phyloP scores from a whole-genome alignment of 208 protist species.

The Acanthamoeba royreba region DNA sequence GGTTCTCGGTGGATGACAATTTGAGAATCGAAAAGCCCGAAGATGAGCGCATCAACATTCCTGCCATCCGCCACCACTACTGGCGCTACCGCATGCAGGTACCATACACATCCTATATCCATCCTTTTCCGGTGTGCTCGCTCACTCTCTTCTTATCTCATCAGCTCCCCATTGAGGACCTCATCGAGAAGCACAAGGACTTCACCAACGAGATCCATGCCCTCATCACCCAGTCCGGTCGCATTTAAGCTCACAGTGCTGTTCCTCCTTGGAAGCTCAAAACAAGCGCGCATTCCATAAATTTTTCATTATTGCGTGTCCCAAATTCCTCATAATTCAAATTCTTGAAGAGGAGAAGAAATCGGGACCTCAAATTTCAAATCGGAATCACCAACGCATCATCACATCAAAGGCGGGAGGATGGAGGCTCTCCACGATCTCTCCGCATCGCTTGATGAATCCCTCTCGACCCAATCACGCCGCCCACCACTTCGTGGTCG shows the following conservation, averaged over 20 bases:
- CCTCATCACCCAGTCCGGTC: not conserved
- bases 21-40: slow-evolving; percentile 61
- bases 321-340: too few relatives aligned
- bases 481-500: not conserved
- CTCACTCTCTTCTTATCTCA: too few relatives aligned
- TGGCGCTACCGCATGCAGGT: slow-evolving; percentile 67
- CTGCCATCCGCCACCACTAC: slow-evolving; percentile 64
- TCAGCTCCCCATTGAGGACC: slow-evolving; percentile 5
- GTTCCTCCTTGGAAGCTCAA: too few relatives aligned
- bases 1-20: not conserved
- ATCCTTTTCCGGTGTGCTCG: not conserved
- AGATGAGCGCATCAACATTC: slow-evolving; percentile 70
- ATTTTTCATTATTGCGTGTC: too few relatives aligned
- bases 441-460: not conserved
- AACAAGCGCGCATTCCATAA: too few relatives aligned
- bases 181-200: slow-evolving; percentile 41
- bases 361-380: too few relatives aligned
- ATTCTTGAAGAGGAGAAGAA: too few relatives aligned
- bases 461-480: not conserved
- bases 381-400: too few relatives aligned
- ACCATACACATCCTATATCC: not conserved
- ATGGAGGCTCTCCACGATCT: not conserved
- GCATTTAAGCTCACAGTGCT: not conserved
- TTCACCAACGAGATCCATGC: slow-evolving; percentile 19
- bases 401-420: too few relatives aligned